Evolutionary conservation across 2,329 filamentous ascomycete species (phyloP), one percentile per base, ranked within the genome.

Genomic region (Trichoderma sp.): DNA sequence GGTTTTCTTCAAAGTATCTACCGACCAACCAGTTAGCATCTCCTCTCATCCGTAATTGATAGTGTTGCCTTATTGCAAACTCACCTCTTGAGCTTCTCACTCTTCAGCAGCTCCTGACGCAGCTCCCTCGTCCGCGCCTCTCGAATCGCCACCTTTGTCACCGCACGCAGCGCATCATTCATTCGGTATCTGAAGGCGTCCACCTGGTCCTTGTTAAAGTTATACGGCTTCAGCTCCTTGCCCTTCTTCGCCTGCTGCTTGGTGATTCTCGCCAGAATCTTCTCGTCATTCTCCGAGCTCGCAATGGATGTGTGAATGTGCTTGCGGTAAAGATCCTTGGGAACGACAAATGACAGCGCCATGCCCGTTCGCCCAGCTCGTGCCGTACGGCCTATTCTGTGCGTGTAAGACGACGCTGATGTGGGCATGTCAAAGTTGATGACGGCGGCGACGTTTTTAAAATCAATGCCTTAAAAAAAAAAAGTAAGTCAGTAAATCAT

Each of bases 351-450:
- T 10, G 93, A 97, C n/a, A 99, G 85, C 0, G 95, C 93, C 86
- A 97, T 98, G 69, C 95, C 95, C 1, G 91, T 89, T 76, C 96
- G 92, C 12, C 94, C 94, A 2, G 94, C 95, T 70, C 95, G 88
- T 1, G 93, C 95, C 6, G 95, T 99, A 35, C 95, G 89, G 35
- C 95, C 95, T 74, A 99, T 97, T 64, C 95, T 90, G 80, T 99
- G 95, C n/a, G 92, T 96, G 79, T 99, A 99, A 9, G 93, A 97
- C 77, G 93, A 96, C 42, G 93, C 90, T 9, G 90, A 91, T 17
- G 89, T 88, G 1, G 95, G 95, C 17, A 99, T 89, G 78, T 99
- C 95, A 78, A 99, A 99, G 81, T 99, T 99, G 77, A 99, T 88
- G 27, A 99, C 94, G 70, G 92, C 93, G 3, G 93, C 89, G 65